Percentiles rank a stretch among this genome's conserved stretches.
These are phyloP conservation scores for Ilyonectria destructans DNA, from an alignment of 2,329 filamentous ascomycete genomes.

Conservation along the genomic window DNA sequence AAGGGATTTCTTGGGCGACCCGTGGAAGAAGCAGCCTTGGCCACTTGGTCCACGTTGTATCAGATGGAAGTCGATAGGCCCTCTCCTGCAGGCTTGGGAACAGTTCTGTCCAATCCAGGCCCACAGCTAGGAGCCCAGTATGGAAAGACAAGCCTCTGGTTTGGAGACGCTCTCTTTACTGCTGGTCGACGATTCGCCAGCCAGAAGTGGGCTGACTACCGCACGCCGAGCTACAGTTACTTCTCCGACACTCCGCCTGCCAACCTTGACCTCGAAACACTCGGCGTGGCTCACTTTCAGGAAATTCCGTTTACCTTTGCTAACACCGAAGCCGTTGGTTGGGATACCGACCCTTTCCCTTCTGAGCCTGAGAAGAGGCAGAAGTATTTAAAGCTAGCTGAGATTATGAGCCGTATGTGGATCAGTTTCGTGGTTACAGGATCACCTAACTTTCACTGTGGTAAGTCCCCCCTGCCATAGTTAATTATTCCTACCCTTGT, in stretches of 20 bases:
- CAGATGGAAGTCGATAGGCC: conserved; percentile 7
- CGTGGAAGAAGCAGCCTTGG: neutral
- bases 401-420: conserved; percentile 1
- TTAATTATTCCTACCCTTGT: too few relatives aligned
- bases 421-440: neutral
- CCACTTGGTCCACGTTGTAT: conserved; percentile 6
- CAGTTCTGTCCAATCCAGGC: conserved; percentile 2
- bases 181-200: neutral
- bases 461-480: neutral
- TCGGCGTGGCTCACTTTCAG: neutral
- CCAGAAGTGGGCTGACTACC: conserved; percentile 7
- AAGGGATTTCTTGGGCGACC: neutral
- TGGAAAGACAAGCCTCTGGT: conserved; percentile 12
- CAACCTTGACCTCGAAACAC: conserved; percentile 1
- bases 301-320: neutral
- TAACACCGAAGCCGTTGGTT: neutral
- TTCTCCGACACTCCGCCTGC: conserved; percentile 1
- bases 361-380: neutral
- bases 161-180: conserved; percentile 32
- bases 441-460: neutral
- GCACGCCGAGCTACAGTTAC: conserved; percentile 7
- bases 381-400: neutral
- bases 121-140: conserved; percentile 30
- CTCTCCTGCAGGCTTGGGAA: conserved; percentile 5
- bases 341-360: neutral